Conservation (phyloP, 1,284 basidiomycete species). For the Leccinum fuscescens region DNA sequence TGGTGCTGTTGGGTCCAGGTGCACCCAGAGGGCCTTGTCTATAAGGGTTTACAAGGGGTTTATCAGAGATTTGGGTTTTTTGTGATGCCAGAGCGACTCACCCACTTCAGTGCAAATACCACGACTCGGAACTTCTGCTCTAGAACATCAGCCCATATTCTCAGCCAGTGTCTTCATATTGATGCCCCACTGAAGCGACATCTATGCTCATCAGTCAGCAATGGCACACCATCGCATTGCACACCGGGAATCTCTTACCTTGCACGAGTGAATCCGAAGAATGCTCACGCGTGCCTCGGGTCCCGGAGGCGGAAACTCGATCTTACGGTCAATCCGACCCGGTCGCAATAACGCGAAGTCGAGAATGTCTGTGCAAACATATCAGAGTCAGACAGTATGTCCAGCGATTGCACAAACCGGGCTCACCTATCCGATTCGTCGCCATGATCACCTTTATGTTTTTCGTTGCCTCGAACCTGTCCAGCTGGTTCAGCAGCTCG, state of each 20-base stretch:
- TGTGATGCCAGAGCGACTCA: no score
- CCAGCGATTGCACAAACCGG: no score
- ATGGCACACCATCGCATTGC: not conserved
- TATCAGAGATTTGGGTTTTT: no score
- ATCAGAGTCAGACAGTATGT: not conserved
- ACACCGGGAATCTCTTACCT: constrained; percentile 48
- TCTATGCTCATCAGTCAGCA: constrained; percentile 48
- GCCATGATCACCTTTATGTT: no score
- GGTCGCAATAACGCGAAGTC: constrained; percentile 93
- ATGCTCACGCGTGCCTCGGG: constrained; percentile 97
- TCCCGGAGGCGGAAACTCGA: constrained; percentile 98
- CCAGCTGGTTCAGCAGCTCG: constrained; percentile 94
- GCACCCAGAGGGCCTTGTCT: no score
- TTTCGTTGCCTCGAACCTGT: constrained; percentile 83
- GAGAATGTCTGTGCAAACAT: constrained; percentile 71
- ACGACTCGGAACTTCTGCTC: not conserved
- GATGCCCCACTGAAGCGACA: constrained; percentile 97
- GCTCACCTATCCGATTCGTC: no score
- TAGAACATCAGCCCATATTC: not conserved
- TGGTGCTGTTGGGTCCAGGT: no score
- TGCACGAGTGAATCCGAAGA: constrained; percentile 94
- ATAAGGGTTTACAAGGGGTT: no score
- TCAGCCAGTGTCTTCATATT: constrained; percentile 42
- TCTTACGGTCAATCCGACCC: constrained; percentile 90
- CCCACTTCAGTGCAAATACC: no score